These are phyloP conservation scores for Cyberlindnera galapagoensis DNA, from an alignment of 805 yeast species.

Conservation along the genomic window DNA sequence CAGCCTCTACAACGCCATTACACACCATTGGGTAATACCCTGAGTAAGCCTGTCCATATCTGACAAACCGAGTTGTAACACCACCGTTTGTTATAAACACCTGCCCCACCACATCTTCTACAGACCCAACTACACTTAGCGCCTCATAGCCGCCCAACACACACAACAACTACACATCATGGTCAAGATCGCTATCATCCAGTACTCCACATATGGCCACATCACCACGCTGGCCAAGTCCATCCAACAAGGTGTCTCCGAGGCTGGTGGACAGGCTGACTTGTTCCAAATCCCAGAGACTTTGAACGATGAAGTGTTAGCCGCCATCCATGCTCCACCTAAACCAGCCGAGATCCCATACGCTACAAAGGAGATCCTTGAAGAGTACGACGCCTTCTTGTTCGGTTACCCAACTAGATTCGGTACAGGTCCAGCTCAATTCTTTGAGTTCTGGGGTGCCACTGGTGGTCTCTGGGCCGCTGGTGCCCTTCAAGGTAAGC, in stretches of 20 bases:
- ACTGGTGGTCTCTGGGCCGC: constrained; percentile 74
- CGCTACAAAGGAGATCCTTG: constrained; percentile 50
- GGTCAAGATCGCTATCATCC: constrained; percentile 42
- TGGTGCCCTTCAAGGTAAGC: constrained; percentile 66
- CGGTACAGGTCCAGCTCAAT: constrained; percentile 73
- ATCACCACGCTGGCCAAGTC: constrained; percentile 62
- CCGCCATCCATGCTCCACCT: constrained; percentile 58
- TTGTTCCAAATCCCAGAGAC: constrained; percentile 82
- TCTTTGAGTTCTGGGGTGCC: constrained; percentile 67
- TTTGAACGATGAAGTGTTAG: constrained; percentile 53
- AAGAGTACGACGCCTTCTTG: constrained; percentile 62
- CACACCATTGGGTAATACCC: too few species aligned
- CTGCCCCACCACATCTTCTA: too few species aligned
- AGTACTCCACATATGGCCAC: constrained; percentile 81
- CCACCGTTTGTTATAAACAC: too few species aligned
- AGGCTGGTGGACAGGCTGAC: constrained; percentile 64
- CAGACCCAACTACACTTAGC: too few species aligned
- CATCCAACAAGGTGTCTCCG: constrained; percentile 60
- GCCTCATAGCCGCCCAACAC: too few species aligned
- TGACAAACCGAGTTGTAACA: too few species aligned
- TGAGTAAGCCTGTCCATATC: too few species aligned
- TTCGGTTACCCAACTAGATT: constrained; percentile 79
- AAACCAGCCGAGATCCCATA: constrained; percentile 51
- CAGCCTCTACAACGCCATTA: too few species aligned
- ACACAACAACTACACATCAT: constrained; percentile 14